Base-by-base conservation (phyloP, 2,329 filamentous ascomycete genomes). In the Fusarium bactridioides region DNA sequence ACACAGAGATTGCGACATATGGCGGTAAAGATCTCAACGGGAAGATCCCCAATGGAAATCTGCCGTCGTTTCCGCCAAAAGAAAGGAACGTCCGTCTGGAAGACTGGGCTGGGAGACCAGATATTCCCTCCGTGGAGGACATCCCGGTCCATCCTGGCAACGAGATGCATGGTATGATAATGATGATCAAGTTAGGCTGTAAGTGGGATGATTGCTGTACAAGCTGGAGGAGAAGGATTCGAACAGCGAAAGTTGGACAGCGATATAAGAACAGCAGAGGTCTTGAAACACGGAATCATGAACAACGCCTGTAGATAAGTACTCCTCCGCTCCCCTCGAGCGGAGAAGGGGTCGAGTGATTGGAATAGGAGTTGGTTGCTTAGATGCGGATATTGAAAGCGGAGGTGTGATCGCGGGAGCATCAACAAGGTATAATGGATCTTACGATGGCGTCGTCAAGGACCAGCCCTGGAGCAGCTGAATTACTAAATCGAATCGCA, bases 1-100 rank as follows among this genome's bases (percentile, higher is more conserved):
- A 72, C 68, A 62, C 76, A 78, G 18, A 78, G 62, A 45, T 77
- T 74, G 27, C 72, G 72, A 27, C 76, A 78, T 37, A 78, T 76
- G n/a, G 74, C 50, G 29, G 76, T 67, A 31, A 78, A 63, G 51
- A 78, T 78, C 73, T 78, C 76, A 10, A 73, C 72, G 19, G 76
- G 76, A 9, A 78, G 61, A 58, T 74, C 64, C 2, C 61, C 63
- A 8, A 78, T 73, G 21, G 74, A 77, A 50, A 70, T 61, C 16
- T 59, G 61, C 18, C 69, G 60, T 29, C 47, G 65, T 31, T 67
- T 73, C 11, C 61, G 60, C 61, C 63, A 67, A 25, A 60, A 67
- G 50, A 67, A 56, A 41, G 68, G 61, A 19, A 51, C 23, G n/a
- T 72, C 60, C 18, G 51, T 31, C 15, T 61, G 40, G n/a, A 72